Base-by-base conservation (phyloP, 1,284 basidiomycete genomes). In the Ustilago loliicola region DNA sequence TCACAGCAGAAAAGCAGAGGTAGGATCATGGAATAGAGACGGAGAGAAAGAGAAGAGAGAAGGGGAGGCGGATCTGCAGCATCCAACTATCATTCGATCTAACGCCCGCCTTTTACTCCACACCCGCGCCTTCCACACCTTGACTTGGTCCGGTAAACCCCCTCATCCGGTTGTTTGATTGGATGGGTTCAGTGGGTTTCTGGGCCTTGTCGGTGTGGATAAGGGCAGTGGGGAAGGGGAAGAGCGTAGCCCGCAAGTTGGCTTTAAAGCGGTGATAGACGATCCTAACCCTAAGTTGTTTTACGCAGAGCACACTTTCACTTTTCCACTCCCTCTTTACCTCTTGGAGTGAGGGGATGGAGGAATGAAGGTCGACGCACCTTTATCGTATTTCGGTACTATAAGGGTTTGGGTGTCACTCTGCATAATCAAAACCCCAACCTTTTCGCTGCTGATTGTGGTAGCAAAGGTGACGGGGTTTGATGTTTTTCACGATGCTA, bases 271-370 rank as follows among this genome's bases (percentile, higher is more conserved):
- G 77, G 77, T 79, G 34, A 34, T 55, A 29, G 77, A 79, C 77
- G 77, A 79, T 79, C 77, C 72, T 79, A 79, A 79, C 77, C 77
- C 77, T 79, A 79, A 79, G 77, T 79, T 79, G 51, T 34, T 70
- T 55, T 19, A 17, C 17, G 38, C 19, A 40, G 38, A 40, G 17
- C 38, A 17, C 15, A 13, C 11, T 40, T 13, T 11, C 21, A 23
- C 21, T 7, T 54, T 21, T 21, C 8, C 6, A n/a, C 32, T 38
- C 21, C 17, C 9, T 21, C 30, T 13, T 36, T 19, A 36, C 36
- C 21, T 51, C 29, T 51, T 13, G 21, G 27, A 19, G 13, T 34
- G 23, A 34, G 38, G 11, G 17, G 38, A 6, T 19, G 11, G 38
- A 15, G 17, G 38, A 19, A 19, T 40, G 38, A 15, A 6, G 17